Conservation (phyloP, 139 green algal genomes). For the Chlorella sp. region DNA sequence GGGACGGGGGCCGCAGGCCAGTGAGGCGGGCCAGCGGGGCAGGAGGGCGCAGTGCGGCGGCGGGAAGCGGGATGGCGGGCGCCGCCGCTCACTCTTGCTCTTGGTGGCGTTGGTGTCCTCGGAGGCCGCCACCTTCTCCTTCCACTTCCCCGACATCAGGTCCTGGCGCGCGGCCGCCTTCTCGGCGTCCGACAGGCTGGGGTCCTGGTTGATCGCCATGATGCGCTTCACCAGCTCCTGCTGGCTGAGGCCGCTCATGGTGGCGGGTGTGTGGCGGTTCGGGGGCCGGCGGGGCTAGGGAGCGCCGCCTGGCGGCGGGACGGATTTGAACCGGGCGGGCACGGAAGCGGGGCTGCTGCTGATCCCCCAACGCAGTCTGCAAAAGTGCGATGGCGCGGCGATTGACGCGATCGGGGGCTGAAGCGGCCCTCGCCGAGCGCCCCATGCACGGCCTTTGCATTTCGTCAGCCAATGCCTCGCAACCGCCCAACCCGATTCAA, state of each 20-base stretch:
- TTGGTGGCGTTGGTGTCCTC: conserved; percentile 1
- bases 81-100: conserved; percentile 9
- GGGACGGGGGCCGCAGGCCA: neutral
- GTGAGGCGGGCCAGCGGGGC: neutral
- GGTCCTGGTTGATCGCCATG: conserved; percentile 79
- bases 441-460: too few relatives aligned
- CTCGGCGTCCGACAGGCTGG: conserved; percentile 79
- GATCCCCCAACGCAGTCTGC: too few relatives aligned
- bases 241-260: conserved; percentile 23
- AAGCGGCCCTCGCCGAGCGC: too few relatives aligned
- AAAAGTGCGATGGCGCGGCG: too few relatives aligned
- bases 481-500: too few relatives aligned
- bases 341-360: too few relatives aligned
- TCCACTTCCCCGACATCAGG: conserved; percentile 77
- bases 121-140: neutral
- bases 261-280: neutral
- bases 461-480: too few relatives aligned
- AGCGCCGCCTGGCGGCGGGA: too few relatives aligned
- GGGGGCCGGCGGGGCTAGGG: too few relatives aligned
- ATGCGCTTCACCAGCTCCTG: conserved; percentile 66
- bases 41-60: neutral
- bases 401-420: too few relatives aligned
- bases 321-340: too few relatives aligned
- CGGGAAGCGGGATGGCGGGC: neutral
- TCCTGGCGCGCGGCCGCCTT: conserved; percentile 85